Evolutionary conservation across 345 rosid species (phyloP).

Genomic region (Excoecaria cochinchinensis): DNA sequence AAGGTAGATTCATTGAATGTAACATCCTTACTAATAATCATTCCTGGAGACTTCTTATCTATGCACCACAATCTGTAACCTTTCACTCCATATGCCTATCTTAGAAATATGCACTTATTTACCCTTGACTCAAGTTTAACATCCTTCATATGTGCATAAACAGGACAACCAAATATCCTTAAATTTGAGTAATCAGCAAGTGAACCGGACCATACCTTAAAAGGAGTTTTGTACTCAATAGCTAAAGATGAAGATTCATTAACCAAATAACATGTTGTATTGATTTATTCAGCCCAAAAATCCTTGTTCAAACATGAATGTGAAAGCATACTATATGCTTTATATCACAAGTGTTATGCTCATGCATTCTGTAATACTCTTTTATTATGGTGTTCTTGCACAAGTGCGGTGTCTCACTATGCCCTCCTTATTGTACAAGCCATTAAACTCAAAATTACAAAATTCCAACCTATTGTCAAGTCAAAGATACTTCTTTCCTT

Average conservation of each 20-base stretch:
- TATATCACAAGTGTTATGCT: background rate
- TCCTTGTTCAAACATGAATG: too few species aligned
- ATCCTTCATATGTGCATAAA: background rate
- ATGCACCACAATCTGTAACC: background rate
- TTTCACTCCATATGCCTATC: background rate
- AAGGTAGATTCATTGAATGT: background rate
- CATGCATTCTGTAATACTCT: background rate
- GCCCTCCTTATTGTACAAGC: background rate
- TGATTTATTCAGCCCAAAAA: too few species aligned
- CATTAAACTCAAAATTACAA: too few species aligned
- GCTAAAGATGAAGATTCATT: background rate
- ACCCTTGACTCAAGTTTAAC: background rate
- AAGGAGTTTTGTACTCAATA: background rate
- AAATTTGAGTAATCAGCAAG: background rate
- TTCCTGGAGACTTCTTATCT: background rate
- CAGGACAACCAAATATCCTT: background rate
- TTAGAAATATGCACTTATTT: background rate
- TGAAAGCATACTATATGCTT: background rate
- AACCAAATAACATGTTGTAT: background rate
- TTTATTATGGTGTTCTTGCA: background rate
- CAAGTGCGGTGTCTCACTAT: background rate
- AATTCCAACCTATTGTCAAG: too few species aligned
- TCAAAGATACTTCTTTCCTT: too few species aligned
- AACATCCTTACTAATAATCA: background rate
- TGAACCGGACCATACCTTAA: background rate